These are phyloP conservation scores for Schwanniomyces etchellsii DNA, from an alignment of 1,139 yeast genomes.

Conservation along the genomic window DNA sequence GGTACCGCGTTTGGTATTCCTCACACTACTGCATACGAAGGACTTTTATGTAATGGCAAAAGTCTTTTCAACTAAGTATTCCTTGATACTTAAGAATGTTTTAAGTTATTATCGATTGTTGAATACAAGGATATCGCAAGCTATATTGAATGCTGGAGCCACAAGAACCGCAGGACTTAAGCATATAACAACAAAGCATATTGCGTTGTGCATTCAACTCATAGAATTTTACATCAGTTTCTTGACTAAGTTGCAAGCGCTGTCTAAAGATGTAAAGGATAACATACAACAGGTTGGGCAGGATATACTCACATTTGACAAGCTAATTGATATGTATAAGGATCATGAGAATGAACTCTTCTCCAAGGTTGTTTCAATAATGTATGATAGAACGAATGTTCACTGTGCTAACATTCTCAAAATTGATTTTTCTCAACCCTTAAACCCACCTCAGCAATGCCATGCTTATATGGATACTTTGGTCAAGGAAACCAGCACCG, in stretches of 20 bases:
- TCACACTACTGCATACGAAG: slow-evolving; percentile 31
- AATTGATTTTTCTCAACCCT: slow-evolving; percentile 47
- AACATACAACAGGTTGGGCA: slow-evolving; percentile 6
- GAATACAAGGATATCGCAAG: slow-evolving; percentile 53
- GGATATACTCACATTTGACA: slow-evolving; percentile 35
- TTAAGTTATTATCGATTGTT: slow-evolving; percentile 47
- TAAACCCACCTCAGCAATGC: slow-evolving; percentile 38
- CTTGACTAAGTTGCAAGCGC: slow-evolving; percentile 13
- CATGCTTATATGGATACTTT: slow-evolving; percentile 63
- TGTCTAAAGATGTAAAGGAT: slow-evolving; percentile 10
- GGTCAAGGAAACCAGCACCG: slow-evolving; percentile 62
- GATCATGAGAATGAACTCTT: slow-evolving; percentile 68
- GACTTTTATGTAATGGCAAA: slow-evolving; percentile 46
- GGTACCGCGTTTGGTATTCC: slow-evolving; percentile 37
- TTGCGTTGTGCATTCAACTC: slow-evolving; percentile 64
- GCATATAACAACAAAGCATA: slow-evolving; percentile 70
- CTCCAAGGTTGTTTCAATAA: slow-evolving; percentile 59
- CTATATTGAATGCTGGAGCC: slow-evolving; percentile 75
- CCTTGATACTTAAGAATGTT: slow-evolving; percentile 34
- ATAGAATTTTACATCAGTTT: slow-evolving; percentile 34
- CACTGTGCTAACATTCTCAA: slow-evolving; percentile 43
- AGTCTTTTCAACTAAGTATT: slow-evolving; percentile 39
- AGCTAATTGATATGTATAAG: slow-evolving; percentile 32
- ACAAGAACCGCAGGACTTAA: slow-evolving; percentile 69
- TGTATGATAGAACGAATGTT: slow-evolving; percentile 57